Base-by-base conservation (phyloP, 1,284 basidiomycete genomes). In the Malassezia japonica region DNA sequence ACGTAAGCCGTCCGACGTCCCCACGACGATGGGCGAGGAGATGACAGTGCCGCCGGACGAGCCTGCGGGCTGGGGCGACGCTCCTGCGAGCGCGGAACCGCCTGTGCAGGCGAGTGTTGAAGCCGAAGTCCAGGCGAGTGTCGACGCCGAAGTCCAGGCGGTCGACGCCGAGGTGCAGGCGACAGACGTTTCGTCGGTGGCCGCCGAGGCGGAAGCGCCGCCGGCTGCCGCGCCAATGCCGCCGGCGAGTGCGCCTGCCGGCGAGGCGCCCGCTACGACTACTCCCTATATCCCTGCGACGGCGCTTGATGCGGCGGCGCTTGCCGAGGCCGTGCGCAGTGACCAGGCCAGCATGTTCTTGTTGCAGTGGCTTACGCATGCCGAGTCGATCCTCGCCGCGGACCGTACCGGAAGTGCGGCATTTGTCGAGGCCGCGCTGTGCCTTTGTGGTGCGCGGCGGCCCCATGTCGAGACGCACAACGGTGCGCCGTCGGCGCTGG, bases 301-400 rank as follows among this genome's bases (percentile, higher is more conserved):
- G 24, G 46, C 50, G 28, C 60, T 61, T 5, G 61, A 62, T 13
- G 52, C 65, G 42, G 31, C 53, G 16, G 62, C 60, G 21, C 57
- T 68, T 23, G 47, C 56, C 18, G 55, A 58, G 1, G 68, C 67
- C 5, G 61, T 87, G 35, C 73, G 79, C 4, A 81, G 80, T 39
- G 86, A 88, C 50, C 83, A 83, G 73, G 84, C 81, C 15, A 84
- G 86, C 58, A 79, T 87, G 45, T 85, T 86, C 64, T 72, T 88
- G 15, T 83, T 88, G 60, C 83, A 86, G 71, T 89, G 85, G 85
- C 78, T 89, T 5, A 79, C 82, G 6, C 77, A 78, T 21, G 79
- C 81, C 1, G 83, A 87, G 73, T 79, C 78, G 65, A 77, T 76
- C 20, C 70, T 86, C 20, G 75, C 75, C 35, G 75, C 77, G 6